These are phyloP conservation scores for Typha latifolia DNA, from an alignment of 176 grass and related monocot genomes.

Conservation along the genomic window DNA sequence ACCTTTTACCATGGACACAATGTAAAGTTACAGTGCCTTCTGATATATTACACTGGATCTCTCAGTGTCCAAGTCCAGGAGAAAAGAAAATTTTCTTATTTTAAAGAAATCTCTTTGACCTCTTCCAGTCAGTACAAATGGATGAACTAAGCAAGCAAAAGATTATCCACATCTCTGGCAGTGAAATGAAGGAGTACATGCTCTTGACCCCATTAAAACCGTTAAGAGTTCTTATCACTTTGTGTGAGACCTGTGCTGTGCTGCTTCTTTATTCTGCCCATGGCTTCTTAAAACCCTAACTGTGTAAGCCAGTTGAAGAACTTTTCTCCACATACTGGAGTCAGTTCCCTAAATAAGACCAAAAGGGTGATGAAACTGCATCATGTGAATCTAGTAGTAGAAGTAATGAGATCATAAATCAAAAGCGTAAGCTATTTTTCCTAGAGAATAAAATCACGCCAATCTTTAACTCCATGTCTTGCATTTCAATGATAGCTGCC, in stretches of 20 bases:
- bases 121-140: neutral
- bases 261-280: constrained; percentile 36
- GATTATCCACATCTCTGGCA: constrained; percentile 28
- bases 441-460: too few relatives aligned
- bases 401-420: too few relatives aligned
- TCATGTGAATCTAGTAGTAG: too few relatives aligned
- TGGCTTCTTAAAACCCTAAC: constrained; percentile 39
- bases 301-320: constrained; percentile 20
- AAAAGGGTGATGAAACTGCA: neutral
- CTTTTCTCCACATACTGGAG: constrained; percentile 13
- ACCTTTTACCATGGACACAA: too few relatives aligned
- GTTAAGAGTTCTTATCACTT: constrained; percentile 26
- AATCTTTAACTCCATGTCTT: too few relatives aligned
- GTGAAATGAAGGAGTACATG: constrained; percentile 30
- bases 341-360: constrained; percentile 18
- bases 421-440: too few relatives aligned
- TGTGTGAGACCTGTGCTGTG: constrained; percentile 28
- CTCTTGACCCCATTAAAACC: constrained; percentile 31
- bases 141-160: constrained; percentile 14
- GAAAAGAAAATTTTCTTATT: neutral
- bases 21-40: too few relatives aligned
- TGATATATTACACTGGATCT: too few relatives aligned
- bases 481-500: too few relatives aligned
- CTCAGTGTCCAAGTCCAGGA: too few relatives aligned
- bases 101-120: neutral